Percentiles rank a stretch among this genome's conserved stretches.
phyloP scores from a whole-genome alignment of 2,329 filamentous ascomycete species.

The Penicillium fuscoglaucum region DNA sequence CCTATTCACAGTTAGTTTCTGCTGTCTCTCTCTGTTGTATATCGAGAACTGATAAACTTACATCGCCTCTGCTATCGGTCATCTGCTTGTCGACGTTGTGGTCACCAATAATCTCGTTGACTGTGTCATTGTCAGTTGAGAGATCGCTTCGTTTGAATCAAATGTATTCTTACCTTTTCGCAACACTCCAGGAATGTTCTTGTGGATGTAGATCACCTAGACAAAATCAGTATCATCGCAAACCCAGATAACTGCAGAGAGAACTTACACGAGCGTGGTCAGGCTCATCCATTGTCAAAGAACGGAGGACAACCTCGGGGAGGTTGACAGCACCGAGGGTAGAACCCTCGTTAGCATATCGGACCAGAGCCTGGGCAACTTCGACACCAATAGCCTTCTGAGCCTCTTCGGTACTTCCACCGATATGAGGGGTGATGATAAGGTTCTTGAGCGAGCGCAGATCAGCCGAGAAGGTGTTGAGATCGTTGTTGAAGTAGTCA shows the following conservation, averaged over 20 bases:
- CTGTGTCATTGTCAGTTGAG: conserved; percentile 44
- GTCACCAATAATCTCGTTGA: conserved; percentile 90
- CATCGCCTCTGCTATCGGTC: conserved; percentile 89
- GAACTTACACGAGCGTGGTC: conserved; percentile 74
- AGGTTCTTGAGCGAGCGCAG: conserved; percentile 84
- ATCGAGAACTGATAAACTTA: conserved; percentile 41
- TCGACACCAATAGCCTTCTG: conserved; percentile 95
- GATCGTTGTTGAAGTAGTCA: conserved; percentile 82
- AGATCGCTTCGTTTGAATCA: background rate
- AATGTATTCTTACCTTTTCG: conserved; percentile 61
- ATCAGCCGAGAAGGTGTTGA: conserved; percentile 85
- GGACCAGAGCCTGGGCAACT: conserved; percentile 81
- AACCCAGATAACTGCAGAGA: background rate
- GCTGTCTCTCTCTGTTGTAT: too few species aligned
- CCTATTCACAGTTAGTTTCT: conserved; percentile 43
- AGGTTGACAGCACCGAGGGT: conserved; percentile 93
- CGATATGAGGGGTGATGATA: conserved; percentile 94
- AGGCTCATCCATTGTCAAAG: conserved; percentile 84
- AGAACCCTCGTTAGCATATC: conserved; percentile 93
- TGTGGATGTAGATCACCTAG: conserved; percentile 89
- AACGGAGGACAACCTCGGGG: conserved; percentile 89
- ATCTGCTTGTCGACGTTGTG: conserved; percentile 99
- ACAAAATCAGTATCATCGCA: conserved; percentile 1
- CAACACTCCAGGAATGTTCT: conserved; percentile 93
- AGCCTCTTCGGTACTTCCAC: conserved; percentile 95